Percentiles rank a stretch among this genome's conserved stretches.
These are phyloP conservation scores for Aspergillus fumigatus DNA, from an alignment of 2,329 filamentous ascomycete genomes.

Conservation along the genomic window DNA sequence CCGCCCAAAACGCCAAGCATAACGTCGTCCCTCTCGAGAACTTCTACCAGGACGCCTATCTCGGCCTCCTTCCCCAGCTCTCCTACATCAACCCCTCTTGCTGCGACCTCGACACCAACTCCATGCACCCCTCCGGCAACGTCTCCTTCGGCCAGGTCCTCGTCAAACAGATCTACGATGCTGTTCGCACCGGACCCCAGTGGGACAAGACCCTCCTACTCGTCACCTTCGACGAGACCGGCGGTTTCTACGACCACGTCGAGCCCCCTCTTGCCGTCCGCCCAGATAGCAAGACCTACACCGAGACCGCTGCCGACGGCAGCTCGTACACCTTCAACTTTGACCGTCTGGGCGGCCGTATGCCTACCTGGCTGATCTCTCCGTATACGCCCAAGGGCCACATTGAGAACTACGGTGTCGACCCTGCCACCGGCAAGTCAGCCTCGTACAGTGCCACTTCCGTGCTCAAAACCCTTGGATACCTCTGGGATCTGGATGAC, in stretches of 20 bases:
- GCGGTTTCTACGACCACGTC: conserved; percentile 37
- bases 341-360: conserved; percentile 25
- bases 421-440: conserved; percentile 22
- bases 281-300: conserved; percentile 33
- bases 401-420: conserved; percentile 25
- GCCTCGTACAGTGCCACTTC: conserved; percentile 26
- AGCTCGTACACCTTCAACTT: conserved; percentile 23
- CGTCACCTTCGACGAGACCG: conserved; percentile 34
- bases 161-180: conserved; percentile 35
- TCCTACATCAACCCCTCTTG: conserved; percentile 38
- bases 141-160: conserved; percentile 34
- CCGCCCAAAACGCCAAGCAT: conserved; percentile 1
- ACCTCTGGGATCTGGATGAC: conserved; percentile 29
- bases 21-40: background rate
- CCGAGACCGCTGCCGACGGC: conserved; percentile 25
- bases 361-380: conserved; percentile 29
- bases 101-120: conserved; percentile 35
- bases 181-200: conserved; percentile 30
- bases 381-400: conserved; percentile 22
- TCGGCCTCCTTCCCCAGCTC: conserved; percentile 30
- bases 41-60: conserved; percentile 28
- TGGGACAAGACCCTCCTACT: conserved; percentile 34
- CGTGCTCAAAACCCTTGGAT: conserved; percentile 27
- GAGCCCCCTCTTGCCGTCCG: conserved; percentile 28
- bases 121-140: conserved; percentile 22